Conservation (phyloP, 108 stramenopile genomes). For the Aurantiochytrium sp. region DNA sequence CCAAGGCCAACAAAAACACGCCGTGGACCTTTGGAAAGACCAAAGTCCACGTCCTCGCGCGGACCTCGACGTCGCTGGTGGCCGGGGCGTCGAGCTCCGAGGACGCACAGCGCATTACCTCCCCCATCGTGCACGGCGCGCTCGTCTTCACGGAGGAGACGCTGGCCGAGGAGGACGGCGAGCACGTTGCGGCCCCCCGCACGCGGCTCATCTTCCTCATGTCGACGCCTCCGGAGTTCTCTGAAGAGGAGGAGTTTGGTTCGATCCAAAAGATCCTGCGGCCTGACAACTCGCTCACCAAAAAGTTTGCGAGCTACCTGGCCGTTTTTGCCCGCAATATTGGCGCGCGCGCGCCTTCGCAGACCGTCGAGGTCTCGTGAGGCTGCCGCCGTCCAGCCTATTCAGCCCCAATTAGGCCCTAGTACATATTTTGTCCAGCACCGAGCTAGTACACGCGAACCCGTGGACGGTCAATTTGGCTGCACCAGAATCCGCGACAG, state of each 20-base stretch:
- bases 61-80: background rate
- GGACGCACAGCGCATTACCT: slow-evolving; percentile 11
- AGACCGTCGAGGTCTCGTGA: too few relatives aligned
- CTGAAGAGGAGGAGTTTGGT: background rate
- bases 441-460: too few relatives aligned
- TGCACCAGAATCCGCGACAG: too few relatives aligned
- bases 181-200: background rate
- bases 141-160: slow-evolving; percentile 1
- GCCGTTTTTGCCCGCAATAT: background rate
- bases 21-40: slow-evolving; percentile 12
- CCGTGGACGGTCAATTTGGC: too few relatives aligned
- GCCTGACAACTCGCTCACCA: background rate
- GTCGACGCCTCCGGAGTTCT: background rate
- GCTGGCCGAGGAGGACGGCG: background rate
- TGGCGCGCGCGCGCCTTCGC: too few relatives aligned
- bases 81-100: background rate
- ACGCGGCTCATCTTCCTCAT: background rate
- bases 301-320: background rate
- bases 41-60: background rate
- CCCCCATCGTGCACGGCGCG: background rate
- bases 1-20: slow-evolving; percentile 10
- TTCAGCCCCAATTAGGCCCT: too few relatives aligned
- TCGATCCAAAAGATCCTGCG: background rate
- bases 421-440: too few relatives aligned
- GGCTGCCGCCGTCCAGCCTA: too few relatives aligned